phyloP scores from a whole-genome alignment of 345 rosid genomes.

The Corchorus olitorius region DNA sequence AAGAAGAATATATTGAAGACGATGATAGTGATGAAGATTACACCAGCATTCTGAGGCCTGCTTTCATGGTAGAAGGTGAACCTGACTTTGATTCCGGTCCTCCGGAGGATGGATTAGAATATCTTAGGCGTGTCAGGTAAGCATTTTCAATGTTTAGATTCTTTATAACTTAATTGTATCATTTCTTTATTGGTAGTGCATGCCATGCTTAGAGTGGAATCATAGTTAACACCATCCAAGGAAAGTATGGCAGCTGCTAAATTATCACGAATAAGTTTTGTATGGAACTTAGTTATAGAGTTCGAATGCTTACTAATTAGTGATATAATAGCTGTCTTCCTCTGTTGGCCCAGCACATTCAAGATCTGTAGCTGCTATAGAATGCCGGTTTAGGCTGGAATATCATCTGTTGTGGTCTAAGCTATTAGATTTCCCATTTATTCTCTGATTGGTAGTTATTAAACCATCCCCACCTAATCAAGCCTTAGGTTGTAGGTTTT shows the following conservation, averaged over 20 bases:
- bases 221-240: not conserved
- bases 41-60: slow-evolving; percentile 80
- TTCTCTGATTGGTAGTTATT: not conserved
- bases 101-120: slow-evolving; percentile 92
- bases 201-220: not conserved
- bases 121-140: slow-evolving; percentile 89
- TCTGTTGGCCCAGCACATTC: not conserved
- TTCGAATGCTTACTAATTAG: not conserved
- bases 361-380: not conserved
- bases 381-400: not conserved
- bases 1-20: slow-evolving; percentile 54
- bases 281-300: not conserved
- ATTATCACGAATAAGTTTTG: not conserved
- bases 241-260: not conserved
- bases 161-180: not conserved
- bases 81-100: slow-evolving; percentile 90
- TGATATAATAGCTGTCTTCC: not conserved
- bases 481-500: not conserved
- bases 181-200: not conserved
- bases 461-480: not conserved
- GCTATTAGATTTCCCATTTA: not conserved
- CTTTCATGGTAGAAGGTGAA: slow-evolving; percentile 78
- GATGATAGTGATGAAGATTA: slow-evolving; percentile 63
- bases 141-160: slow-evolving; percentile 6
- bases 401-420: not conserved